These are phyloP conservation scores for Penicillium sp. DNA, from an alignment of 2,329 filamentous ascomycete species.

Conservation along the genomic window DNA sequence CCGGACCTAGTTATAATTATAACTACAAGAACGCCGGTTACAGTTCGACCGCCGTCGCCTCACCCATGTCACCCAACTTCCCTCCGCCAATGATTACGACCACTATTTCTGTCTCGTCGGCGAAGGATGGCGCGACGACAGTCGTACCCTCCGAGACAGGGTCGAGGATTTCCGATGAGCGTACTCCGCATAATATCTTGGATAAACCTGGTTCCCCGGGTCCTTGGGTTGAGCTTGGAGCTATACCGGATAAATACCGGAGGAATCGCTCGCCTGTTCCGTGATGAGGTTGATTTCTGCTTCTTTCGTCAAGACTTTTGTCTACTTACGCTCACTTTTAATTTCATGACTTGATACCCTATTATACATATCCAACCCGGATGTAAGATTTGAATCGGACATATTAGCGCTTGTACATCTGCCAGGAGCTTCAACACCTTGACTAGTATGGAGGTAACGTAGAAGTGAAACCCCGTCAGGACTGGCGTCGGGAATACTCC, in stretches of 20 bases:
- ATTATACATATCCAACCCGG: not conserved
- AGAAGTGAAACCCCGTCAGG: too few relatives aligned
- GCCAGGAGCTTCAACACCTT: too few relatives aligned
- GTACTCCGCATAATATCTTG: constrained; percentile 1
- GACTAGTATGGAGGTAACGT: too few relatives aligned
- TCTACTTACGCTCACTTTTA: not conserved
- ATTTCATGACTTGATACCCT: constrained; percentile 4
- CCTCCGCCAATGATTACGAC: constrained; percentile 21
- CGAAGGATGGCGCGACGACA: constrained; percentile 6
- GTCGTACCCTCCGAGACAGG: constrained; percentile 13
- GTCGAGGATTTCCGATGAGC: constrained; percentile 11
- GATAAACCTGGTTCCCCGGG: constrained; percentile 1
- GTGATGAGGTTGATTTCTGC: not conserved
- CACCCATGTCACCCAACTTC: constrained; percentile 16
- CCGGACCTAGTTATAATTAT: constrained; percentile 5
- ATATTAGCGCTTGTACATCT: not conserved
- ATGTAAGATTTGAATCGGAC: too few relatives aligned
- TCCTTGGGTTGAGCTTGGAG: constrained; percentile 14
- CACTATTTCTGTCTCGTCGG: constrained; percentile 19
- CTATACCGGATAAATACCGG: constrained; percentile 3
- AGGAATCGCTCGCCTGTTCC: not conserved
- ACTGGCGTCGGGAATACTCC: too few relatives aligned
- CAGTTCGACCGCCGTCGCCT: constrained; percentile 6
- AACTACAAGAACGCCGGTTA: constrained; percentile 6
- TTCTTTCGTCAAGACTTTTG: not conserved